Percentiles rank a stretch among this genome's conserved stretches.
Conservation (phyloP, 768 basidiomycete genomes). For the Boletus sp. region DNA sequence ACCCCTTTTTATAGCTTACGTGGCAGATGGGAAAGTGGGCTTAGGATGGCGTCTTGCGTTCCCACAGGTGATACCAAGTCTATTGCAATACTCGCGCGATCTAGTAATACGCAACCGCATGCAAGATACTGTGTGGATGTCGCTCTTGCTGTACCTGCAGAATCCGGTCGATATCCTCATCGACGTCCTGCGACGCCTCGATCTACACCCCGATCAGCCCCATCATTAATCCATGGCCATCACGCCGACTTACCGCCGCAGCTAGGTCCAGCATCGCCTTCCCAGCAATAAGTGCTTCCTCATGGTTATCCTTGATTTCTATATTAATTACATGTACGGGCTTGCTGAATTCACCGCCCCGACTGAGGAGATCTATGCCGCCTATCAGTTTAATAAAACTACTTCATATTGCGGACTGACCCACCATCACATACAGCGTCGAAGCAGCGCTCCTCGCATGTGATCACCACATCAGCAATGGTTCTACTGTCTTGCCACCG, state of each 20-base stretch:
- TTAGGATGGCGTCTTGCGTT: slow-evolving; percentile 54
- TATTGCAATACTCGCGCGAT: slow-evolving; percentile 25
- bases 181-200: slow-evolving; percentile 80
- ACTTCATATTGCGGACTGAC: slow-evolving; percentile 24
- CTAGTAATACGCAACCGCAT: slow-evolving; percentile 89
- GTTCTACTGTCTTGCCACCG: slow-evolving; percentile 92
- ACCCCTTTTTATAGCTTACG: slow-evolving; percentile 1
- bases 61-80: slow-evolving; percentile 45
- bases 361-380: slow-evolving; percentile 68
- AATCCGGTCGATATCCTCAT: slow-evolving; percentile 87
- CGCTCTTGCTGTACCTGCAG: slow-evolving; percentile 81
- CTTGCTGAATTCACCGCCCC: slow-evolving; percentile 89
- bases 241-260: slow-evolving; percentile 60
- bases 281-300: slow-evolving; percentile 95
- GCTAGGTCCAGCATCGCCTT: slow-evolving; percentile 93
- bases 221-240: background rate
- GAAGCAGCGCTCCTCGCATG: slow-evolving; percentile 98
- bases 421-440: slow-evolving; percentile 97
- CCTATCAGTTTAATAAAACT: slow-evolving; percentile 10
- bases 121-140: slow-evolving; percentile 89
- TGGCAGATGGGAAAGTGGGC: too few species aligned
- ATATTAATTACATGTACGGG: slow-evolving; percentile 96
- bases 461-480: slow-evolving; percentile 95
- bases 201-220: slow-evolving; percentile 50
- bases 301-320: slow-evolving; percentile 98